These are phyloP conservation scores for Boletus coccyginus DNA, from an alignment of 768 basidiomycete species.

Conservation along the genomic window DNA sequence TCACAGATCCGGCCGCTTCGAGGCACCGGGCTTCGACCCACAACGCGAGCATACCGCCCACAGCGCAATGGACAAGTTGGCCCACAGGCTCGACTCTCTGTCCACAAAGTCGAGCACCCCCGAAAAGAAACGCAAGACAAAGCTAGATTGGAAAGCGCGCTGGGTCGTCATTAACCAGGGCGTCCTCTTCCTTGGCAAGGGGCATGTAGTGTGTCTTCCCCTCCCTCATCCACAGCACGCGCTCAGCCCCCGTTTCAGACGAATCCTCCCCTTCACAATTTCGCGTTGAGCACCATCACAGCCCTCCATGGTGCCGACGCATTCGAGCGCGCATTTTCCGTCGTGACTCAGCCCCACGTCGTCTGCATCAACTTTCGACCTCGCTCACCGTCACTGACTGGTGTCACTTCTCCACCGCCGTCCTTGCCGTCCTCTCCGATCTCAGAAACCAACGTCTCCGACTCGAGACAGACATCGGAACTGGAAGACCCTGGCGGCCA, in stretches of 20 bases:
- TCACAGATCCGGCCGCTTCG: constrained; percentile 27
- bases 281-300: constrained; percentile 40
- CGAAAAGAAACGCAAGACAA: constrained; percentile 32
- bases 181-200: constrained; percentile 50
- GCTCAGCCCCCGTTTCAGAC: constrained; percentile 35
- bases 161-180: constrained; percentile 65
- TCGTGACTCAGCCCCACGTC: constrained; percentile 28
- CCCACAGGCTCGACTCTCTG: constrained; percentile 5
- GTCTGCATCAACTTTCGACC: constrained; percentile 42
- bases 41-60: background rate
- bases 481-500: background rate
- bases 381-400: background rate
- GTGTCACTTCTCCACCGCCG: constrained; percentile 14
- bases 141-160: constrained; percentile 59
- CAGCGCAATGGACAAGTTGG: constrained; percentile 17
- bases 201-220: constrained; percentile 44
- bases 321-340: constrained; percentile 31
- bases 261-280: constrained; percentile 34
- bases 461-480: constrained; percentile 2
- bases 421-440: constrained; percentile 28
- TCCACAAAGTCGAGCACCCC: constrained; percentile 4
- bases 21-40: constrained; percentile 16
- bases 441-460: constrained; percentile 10
- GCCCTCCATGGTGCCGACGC: constrained; percentile 46
- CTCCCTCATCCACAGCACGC: background rate